A percentile compares a stretch with the other conserved stretches of the same genome.
Conservation (phyloP, 2,329 filamentous ascomycete genomes). For the Teratosphaeriaceae sp. region DNA sequence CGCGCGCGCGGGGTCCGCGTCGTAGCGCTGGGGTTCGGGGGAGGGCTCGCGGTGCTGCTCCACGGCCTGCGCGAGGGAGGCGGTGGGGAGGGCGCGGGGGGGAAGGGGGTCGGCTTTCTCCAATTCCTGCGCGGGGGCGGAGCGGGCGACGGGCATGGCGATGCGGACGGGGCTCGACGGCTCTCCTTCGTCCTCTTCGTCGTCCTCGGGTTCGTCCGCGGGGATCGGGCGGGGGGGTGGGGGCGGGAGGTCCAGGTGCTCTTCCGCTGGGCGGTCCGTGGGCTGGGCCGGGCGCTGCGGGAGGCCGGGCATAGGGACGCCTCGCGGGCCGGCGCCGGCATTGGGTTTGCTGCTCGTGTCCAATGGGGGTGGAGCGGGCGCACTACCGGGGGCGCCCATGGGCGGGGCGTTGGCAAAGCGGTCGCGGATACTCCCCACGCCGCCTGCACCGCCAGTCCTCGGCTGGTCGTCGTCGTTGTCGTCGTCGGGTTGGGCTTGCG, state of each 20-base stretch:
- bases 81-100: constrained; percentile 55
- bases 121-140: constrained; percentile 43
- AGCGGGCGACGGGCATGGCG: constrained; percentile 75
- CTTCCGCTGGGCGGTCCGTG: constrained; percentile 48
- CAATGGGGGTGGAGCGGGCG: constrained; percentile 54
- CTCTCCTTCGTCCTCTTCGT: constrained; percentile 35
- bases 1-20: constrained; percentile 49
- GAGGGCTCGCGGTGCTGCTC: constrained; percentile 59
- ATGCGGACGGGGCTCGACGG: constrained; percentile 71
- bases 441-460: constrained; percentile 55
- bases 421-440: constrained; percentile 69
- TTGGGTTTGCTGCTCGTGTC: constrained; percentile 63
- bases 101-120: constrained; percentile 45
- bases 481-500: constrained; percentile 32
- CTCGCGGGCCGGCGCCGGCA: constrained; percentile 39
- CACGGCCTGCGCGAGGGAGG: constrained; percentile 55
- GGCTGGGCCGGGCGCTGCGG: constrained; percentile 52
- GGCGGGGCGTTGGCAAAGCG: constrained; percentile 73
- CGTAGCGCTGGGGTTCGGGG: constrained; percentile 57
- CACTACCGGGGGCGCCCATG: constrained; percentile 50
- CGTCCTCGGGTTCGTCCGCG: constrained; percentile 25
- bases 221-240: constrained; percentile 35
- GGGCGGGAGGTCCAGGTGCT: constrained; percentile 42
- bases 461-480: constrained; percentile 42
- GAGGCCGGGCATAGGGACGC: constrained; percentile 70